Evolutionary conservation across 768 basidiomycete species (phyloP).

Genomic region (Termitomyces sp.): DNA sequence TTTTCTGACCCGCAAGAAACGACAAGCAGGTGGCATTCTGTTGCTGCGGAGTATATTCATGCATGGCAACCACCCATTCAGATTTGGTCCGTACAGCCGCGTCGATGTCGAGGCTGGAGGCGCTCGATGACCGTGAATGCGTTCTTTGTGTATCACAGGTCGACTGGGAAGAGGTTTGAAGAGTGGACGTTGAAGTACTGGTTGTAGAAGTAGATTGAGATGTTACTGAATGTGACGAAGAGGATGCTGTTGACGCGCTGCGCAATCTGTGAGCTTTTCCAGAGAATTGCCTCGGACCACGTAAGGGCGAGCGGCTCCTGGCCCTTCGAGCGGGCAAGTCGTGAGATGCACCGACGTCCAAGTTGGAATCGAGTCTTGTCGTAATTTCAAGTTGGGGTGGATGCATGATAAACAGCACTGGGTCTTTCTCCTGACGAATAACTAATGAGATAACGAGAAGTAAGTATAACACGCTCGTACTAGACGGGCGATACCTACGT

Average conservation of each 20-base stretch:
- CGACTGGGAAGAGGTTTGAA: slow-evolving; percentile 30
- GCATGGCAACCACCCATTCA: slow-evolving; percentile 87
- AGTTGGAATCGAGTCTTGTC: slow-evolving; percentile 32
- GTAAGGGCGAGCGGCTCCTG: slow-evolving; percentile 24
- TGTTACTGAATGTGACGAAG: slow-evolving; percentile 48
- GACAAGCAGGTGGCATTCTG: slow-evolving; percentile 77
- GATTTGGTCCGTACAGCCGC: slow-evolving; percentile 44
- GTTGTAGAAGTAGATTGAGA: slow-evolving; percentile 52
- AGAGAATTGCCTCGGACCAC: slow-evolving; percentile 27
- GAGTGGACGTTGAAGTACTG: slow-evolving; percentile 49
- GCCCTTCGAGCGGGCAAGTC: slow-evolving; percentile 21
- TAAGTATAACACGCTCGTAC: neutral
- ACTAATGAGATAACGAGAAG: slow-evolving; percentile 1
- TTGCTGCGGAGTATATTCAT: slow-evolving; percentile 77
- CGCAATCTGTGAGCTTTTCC: slow-evolving; percentile 32
- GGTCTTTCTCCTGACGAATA: neutral
- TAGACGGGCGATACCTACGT: slow-evolving; percentile 2
- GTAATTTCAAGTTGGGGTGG: slow-evolving; percentile 44
- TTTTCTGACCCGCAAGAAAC: slow-evolving; percentile 87
- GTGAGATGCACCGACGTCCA: slow-evolving; percentile 27
- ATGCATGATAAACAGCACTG: slow-evolving; percentile 30
- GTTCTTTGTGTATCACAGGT: slow-evolving; percentile 13
- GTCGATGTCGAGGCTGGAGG: slow-evolving; percentile 38
- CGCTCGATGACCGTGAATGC: slow-evolving; percentile 34
- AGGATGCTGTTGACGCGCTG: slow-evolving; percentile 52